Evolutionary conservation across 192 early-diverging fungal genomes (phyloP), one percentile per base, ranked within the genome.

Genomic region (Piromyces finnis): DNA sequence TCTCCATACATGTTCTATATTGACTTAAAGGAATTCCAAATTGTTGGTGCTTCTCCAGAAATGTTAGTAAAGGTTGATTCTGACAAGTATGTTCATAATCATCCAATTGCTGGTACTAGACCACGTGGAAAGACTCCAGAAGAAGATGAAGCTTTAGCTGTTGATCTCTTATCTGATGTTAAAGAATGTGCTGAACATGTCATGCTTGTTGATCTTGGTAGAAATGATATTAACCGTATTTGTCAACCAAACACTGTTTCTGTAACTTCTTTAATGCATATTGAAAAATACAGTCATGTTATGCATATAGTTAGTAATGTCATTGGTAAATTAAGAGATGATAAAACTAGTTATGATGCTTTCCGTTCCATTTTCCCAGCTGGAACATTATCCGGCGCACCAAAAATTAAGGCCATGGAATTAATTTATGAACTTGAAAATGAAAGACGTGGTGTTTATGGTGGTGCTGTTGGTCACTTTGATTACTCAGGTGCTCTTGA

Each of bases 301-400:
- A 99, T 99, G 97, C 98, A 99, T 83, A 99, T 99, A 86, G 98
- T 99, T n/a, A 93, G 91, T 82, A 93, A 98, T 83, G 95, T 99
- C 2, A 94, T 92, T 18, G 98, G 98, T 77, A 88, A 88, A 81
- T 86, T 99, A 78, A 89, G 98, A 77, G 86, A 87, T n/a, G 97
- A 90, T 35, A 95, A 96, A 86, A 95, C 96, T 22, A 88, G 90
- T 28, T 98, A 92, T 85, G 96, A 98, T 84, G 97, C 97, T 0
- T 98, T 99, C 88, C 88, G 98, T 78, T 94, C 95, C 27, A 97
- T 98, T 78, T 98, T 99, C 85, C 98, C 98, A 7, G 98, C 98
- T 13, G 97, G 98, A 22, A 99, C 98, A 28, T 93, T 98, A 29
- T 94, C 93, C n/a, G 98, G 98, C 77, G 97, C 98, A 32, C 98